Conservation (phyloP, 495 filamentous ascomycete genomes). For the Xylaria sp. region DNA sequence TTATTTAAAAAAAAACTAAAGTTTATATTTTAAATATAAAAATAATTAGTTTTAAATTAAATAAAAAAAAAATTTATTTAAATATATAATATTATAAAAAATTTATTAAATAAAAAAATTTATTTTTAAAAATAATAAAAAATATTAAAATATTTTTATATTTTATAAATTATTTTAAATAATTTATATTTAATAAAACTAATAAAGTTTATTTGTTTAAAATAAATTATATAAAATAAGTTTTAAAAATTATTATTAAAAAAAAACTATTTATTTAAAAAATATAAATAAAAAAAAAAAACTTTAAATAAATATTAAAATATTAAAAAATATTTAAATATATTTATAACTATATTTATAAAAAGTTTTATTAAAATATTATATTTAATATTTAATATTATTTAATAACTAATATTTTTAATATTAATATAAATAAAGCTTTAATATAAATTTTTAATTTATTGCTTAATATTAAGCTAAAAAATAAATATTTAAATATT, state of each 20-base stretch:
- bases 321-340: not conserved
- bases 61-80: not conserved
- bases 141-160: conserved; percentile 4
- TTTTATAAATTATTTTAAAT: not conserved
- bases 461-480: not conserved
- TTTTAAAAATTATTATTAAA: not conserved
- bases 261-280: not conserved
- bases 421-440: not conserved
- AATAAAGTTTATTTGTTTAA: not conserved
- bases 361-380: not conserved
- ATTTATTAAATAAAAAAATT: not conserved
- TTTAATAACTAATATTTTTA: not conserved
- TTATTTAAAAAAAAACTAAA: not conserved
- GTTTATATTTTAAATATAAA: not conserved
- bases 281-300: not conserved
- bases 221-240: not conserved
- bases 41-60: not conserved
- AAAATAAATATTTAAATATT: not conserved
- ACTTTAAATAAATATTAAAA: not conserved
- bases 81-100: not conserved
- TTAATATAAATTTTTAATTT: not conserved
- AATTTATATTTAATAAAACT: not conserved
- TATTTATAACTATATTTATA: not conserved
- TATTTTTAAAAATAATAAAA: not conserved
- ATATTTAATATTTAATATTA: not conserved